phyloP scores from a whole-genome alignment of 2,329 filamentous ascomycete genomes.

The Neoarthrinium moseri region DNA sequence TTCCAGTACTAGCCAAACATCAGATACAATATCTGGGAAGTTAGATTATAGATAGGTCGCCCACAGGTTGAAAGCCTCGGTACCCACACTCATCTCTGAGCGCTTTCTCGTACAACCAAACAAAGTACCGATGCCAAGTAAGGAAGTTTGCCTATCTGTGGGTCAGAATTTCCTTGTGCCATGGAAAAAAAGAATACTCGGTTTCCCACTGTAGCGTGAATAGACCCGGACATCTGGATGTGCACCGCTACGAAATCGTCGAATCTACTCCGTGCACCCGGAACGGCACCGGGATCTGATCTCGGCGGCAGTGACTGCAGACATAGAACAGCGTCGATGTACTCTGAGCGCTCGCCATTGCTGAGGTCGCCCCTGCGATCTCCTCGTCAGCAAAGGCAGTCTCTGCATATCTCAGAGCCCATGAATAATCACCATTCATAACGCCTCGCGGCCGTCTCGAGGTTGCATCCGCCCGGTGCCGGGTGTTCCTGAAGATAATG shows the following conservation, averaged over 20 bases:
- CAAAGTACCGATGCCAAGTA: slow-evolving; percentile 27
- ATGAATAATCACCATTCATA: slow-evolving; percentile 5
- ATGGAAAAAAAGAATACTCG: too few species aligned
- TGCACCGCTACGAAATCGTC: slow-evolving; percentile 28
- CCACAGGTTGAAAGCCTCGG: slow-evolving; percentile 8
- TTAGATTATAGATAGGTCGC: too few species aligned
- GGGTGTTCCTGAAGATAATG: slow-evolving; percentile 5
- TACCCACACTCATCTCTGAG: slow-evolving; percentile 22
- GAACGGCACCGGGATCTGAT: slow-evolving; percentile 13
- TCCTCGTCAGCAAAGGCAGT: not conserved
- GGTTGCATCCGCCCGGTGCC: slow-evolving; percentile 4
- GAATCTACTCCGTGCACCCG: slow-evolving; percentile 20
- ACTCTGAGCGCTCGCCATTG: slow-evolving; percentile 13
- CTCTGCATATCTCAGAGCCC: too few species aligned
- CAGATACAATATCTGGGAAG: too few species aligned
- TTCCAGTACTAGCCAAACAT: too few species aligned
- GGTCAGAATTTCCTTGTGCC: too few species aligned
- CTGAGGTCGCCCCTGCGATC: slow-evolving; percentile 15
- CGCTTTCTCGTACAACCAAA: slow-evolving; percentile 28
- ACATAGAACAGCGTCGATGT: slow-evolving; percentile 20
- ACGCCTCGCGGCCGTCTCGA: slow-evolving; percentile 10
- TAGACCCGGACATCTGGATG: slow-evolving; percentile 17
- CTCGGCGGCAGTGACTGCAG: slow-evolving; percentile 16
- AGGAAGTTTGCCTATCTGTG: too few species aligned
- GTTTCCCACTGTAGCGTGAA: slow-evolving; percentile 18